These are phyloP conservation scores for Stipa capillata DNA, from an alignment of 176 grass and related monocot genomes.

Conservation along the genomic window DNA sequence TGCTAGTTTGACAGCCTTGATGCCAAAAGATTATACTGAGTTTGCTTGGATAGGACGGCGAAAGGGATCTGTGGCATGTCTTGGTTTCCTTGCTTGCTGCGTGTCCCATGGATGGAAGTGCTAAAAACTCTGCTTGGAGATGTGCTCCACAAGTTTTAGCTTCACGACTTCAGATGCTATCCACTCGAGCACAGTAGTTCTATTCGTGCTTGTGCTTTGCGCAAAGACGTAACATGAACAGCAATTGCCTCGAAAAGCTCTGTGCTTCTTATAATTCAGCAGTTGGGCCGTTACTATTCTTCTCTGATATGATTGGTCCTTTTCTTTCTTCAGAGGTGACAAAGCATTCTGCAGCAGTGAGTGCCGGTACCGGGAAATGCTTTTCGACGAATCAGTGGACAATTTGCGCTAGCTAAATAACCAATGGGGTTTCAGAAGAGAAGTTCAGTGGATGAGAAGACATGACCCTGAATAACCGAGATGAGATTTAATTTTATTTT, in stretches of 20 bases:
- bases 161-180: slow-evolving; percentile 33
- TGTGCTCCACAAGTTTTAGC: slow-evolving; percentile 23
- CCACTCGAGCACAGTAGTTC: slow-evolving; percentile 18
- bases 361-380: slow-evolving; percentile 49
- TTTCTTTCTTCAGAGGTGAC: slow-evolving; percentile 40
- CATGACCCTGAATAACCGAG: slow-evolving; percentile 17
- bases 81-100: slow-evolving; percentile 10
- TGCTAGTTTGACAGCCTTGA: slow-evolving; percentile 19
- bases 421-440: not conserved
- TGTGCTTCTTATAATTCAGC: not conserved
- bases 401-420: slow-evolving; percentile 30
- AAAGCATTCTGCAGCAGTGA: slow-evolving; percentile 67
- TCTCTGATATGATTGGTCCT: slow-evolving; percentile 12
- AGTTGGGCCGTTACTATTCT: slow-evolving; percentile 20
- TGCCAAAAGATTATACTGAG: slow-evolving; percentile 8
- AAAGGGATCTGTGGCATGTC: slow-evolving; percentile 38
- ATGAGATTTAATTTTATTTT: slow-evolving; percentile 3
- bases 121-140: slow-evolving; percentile 12
- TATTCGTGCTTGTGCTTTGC: slow-evolving; percentile 9
- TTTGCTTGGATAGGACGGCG: slow-evolving; percentile 22
- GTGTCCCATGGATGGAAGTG: slow-evolving; percentile 13
- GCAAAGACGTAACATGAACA: slow-evolving; percentile 11
- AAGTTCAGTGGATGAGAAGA: slow-evolving; percentile 29
- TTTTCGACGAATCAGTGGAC: slow-evolving; percentile 39
- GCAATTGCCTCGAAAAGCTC: not conserved